Evolutionary conservation across 805 yeast species (phyloP), one percentile per base, ranked within the genome.

Genomic region (Candida glaebosa): DNA sequence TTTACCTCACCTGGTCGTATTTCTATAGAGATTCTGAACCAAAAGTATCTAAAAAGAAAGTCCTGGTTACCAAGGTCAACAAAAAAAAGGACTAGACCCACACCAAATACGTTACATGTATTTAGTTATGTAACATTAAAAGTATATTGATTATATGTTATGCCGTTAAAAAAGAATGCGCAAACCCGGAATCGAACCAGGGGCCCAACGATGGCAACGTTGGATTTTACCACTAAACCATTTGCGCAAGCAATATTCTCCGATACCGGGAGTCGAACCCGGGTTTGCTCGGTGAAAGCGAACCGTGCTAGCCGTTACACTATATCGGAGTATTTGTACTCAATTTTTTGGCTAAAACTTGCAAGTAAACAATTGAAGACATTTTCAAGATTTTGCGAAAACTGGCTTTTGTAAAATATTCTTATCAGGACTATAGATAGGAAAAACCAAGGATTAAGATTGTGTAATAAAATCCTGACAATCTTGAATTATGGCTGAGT

Each of bases 261-360:
- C 86, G 84, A 78, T 79, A 73, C 87, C 83, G 86, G 86, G 86
- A 79, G 84, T 81, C 84, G 86, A 81, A 81, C 86, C 85, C 86
- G 83, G 75, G 75, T 69, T 57, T 69, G 73, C 73, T 67, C 73
- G 70, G 75, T 69, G 73, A 69, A 65, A 69, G 75, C 69, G 73
- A 67, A 67, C 75, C 71, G 75, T 69, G 75, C 66, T 69, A 69
- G 68, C 75, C 75, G 73, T 67, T 69, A 69, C 75, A 69, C 75
- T 65, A 69, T 63, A 68, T 67, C 73, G 74, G 74, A 68, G 8
- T 8, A 24, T 24, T 24, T 24, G n/a, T n/a, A n/a, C n/a, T n/a
- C n/a, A n/a, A n/a, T n/a, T n/a, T n/a, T n/a, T n/a, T n/a, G n/a
- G n/a, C n/a, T n/a, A n/a, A n/a, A n/a, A n/a, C n/a, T n/a, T n/a